Evolutionary conservation across 495 filamentous ascomycete species (phyloP).

Genomic region (Elaphomyces granulatus): DNA sequence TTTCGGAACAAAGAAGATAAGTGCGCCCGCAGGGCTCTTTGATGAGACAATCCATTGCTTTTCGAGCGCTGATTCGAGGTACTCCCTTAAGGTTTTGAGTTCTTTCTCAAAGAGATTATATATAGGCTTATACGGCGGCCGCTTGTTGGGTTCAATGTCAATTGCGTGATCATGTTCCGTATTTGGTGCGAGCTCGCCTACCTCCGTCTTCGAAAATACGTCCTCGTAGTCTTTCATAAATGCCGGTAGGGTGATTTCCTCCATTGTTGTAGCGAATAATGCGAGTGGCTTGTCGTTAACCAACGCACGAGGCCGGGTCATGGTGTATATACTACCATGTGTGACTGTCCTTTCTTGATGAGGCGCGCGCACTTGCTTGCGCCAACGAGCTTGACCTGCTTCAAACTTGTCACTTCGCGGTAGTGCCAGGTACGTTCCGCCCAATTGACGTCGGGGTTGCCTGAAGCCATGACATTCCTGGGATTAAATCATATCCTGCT

Average conservation of each 20-base stretch:
- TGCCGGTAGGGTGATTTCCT: neutral
- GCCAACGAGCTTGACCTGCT: neutral
- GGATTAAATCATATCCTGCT: neutral
- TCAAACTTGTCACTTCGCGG: no score
- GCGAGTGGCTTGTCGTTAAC: no score
- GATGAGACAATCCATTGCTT: conserved; percentile 8
- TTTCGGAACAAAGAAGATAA: conserved; percentile 12
- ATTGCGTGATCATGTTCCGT: conserved; percentile 4
- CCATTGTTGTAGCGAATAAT: no score
- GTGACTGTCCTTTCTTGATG: no score
- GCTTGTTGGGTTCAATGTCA: conserved; percentile 3
- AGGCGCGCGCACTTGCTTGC: no score
- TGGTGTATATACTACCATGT: no score
- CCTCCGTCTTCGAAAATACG: conserved; percentile 1
- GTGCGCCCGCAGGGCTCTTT: conserved; percentile 5
- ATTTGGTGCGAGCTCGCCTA: no score
- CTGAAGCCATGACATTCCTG: neutral
- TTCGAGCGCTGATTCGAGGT: no score
- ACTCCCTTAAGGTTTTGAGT: no score
- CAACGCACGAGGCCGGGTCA: no score
- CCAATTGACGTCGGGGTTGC: no score
- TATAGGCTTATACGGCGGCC: conserved; percentile 3
- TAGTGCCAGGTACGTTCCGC: no score
- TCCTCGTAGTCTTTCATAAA: neutral
- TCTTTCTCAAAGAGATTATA: conserved; percentile 4